Conservation (phyloP, 345 rosid genomes). For the Kandelia obovata region DNA sequence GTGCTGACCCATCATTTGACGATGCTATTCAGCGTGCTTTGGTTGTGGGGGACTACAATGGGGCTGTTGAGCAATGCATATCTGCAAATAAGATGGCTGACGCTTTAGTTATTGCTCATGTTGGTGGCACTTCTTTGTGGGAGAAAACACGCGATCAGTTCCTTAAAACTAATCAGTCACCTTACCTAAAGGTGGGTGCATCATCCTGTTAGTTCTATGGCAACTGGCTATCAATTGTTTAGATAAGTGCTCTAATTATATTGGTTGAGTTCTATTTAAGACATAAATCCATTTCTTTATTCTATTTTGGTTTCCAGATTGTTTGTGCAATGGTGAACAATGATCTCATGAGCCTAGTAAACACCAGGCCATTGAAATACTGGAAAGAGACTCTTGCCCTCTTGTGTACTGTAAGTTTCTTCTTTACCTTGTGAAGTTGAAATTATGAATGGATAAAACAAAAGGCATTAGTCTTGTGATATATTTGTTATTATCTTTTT, state of each 20-base stretch:
- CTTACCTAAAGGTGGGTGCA: conserved; percentile 70
- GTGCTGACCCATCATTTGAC: conserved; percentile 70
- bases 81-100: conserved; percentile 84
- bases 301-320: conserved; percentile 45
- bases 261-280: not conserved
- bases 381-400: conserved; percentile 99
- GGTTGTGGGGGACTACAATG: conserved; percentile 92
- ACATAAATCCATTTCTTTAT: not conserved
- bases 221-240: conserved; percentile 2
- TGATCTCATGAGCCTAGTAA: conserved; percentile 75
- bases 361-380: conserved; percentile 69
- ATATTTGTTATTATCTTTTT: no score
- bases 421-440: conserved; percentile 1
- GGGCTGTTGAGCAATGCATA: conserved; percentile 84
- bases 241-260: not conserved
- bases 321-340: conserved; percentile 95
- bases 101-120: conserved; percentile 96
- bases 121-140: conserved; percentile 90
- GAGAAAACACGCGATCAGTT: conserved; percentile 84
- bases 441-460: not conserved
- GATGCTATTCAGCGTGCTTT: conserved; percentile 84
- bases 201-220: not conserved
- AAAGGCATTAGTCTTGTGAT: not conserved
- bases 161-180: conserved; percentile 68
- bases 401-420: conserved; percentile 76